Percentiles rank a stretch among this genome's conserved stretches.
phyloP scores from a whole-genome alignment of 1,139 yeast species.

The Wickerhamomyces sp. region DNA sequence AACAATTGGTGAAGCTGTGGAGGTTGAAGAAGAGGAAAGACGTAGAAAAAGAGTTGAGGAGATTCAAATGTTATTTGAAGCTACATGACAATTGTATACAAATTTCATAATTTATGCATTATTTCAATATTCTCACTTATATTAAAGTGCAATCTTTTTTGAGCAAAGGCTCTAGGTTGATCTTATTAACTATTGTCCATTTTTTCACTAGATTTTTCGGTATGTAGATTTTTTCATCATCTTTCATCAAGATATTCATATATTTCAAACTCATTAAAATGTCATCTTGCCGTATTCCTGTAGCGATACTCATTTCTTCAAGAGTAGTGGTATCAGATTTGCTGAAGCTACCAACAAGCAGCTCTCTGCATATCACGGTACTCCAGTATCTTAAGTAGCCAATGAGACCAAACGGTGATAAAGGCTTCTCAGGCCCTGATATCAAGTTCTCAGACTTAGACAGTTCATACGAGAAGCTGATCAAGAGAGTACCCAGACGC shows the following conservation, averaged over 20 bases:
- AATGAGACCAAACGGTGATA: slow-evolving; percentile 74
- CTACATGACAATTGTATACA: slow-evolving; percentile 7
- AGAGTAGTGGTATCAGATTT: slow-evolving; percentile 35
- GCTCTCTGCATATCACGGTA: slow-evolving; percentile 38
- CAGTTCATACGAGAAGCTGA: slow-evolving; percentile 76
- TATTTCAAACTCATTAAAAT: slow-evolving; percentile 57
- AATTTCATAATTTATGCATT: too few species aligned
- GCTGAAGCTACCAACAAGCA: slow-evolving; percentile 36
- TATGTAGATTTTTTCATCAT: slow-evolving; percentile 10
- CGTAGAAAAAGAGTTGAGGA: slow-evolving; percentile 76
- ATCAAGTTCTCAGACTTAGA: slow-evolving; percentile 51
- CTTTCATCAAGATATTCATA: slow-evolving; percentile 44
- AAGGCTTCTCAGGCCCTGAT: slow-evolving; percentile 92
- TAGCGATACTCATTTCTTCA: slow-evolving; percentile 47
- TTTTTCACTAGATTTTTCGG: slow-evolving; percentile 8
- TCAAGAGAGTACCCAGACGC: slow-evolving; percentile 71
- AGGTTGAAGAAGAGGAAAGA: slow-evolving; percentile 75
- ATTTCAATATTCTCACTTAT: too few species aligned
- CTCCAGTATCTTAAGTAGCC: slow-evolving; percentile 83
- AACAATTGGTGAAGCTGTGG: slow-evolving; percentile 81
- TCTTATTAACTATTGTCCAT: slow-evolving; percentile 15
- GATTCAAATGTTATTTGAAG: slow-evolving; percentile 68
- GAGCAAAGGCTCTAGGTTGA: slow-evolving; percentile 13
- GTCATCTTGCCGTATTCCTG: slow-evolving; percentile 74
- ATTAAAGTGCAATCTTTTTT: slow-evolving; percentile 15